These are phyloP conservation scores for Zasmidium angulare DNA, from an alignment of 2,329 filamentous ascomycete genomes.

Conservation along the genomic window DNA sequence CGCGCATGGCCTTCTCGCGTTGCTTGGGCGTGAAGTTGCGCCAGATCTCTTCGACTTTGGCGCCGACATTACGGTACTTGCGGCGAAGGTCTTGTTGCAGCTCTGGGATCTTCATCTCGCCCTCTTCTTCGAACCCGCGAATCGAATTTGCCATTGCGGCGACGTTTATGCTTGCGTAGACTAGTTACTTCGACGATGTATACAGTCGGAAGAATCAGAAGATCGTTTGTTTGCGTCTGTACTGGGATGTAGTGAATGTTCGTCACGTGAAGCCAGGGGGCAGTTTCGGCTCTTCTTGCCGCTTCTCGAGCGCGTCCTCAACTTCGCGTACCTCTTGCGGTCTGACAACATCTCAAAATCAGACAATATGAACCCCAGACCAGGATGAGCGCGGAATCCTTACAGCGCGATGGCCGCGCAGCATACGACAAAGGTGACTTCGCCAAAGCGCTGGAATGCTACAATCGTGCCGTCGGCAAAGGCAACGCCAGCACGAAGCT, in stretches of 20 bases:
- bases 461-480: constrained; percentile 32
- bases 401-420: constrained; percentile 43
- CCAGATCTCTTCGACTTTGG: constrained; percentile 14
- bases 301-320: background rate
- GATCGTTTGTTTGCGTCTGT: too few species aligned
- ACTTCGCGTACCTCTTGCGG: background rate
- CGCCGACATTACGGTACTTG: constrained; percentile 21
- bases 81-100: constrained; percentile 15
- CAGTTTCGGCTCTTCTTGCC: background rate
- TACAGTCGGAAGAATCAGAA: too few species aligned
- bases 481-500: constrained; percentile 37
- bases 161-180: too few species aligned
- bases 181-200: too few species aligned
- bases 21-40: constrained; percentile 17
- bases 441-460: constrained; percentile 41
- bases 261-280: too few species aligned
- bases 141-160: background rate
- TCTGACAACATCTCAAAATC: background rate
- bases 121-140: constrained; percentile 10
- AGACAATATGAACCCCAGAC: background rate
- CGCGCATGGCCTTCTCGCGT: constrained; percentile 17
- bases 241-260: too few species aligned
- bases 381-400: constrained; percentile 2
- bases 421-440: constrained; percentile 47
- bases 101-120: constrained; percentile 9